Conservation (phyloP, 2,329 filamentous ascomycete species). For the Aschersonia sp. region DNA sequence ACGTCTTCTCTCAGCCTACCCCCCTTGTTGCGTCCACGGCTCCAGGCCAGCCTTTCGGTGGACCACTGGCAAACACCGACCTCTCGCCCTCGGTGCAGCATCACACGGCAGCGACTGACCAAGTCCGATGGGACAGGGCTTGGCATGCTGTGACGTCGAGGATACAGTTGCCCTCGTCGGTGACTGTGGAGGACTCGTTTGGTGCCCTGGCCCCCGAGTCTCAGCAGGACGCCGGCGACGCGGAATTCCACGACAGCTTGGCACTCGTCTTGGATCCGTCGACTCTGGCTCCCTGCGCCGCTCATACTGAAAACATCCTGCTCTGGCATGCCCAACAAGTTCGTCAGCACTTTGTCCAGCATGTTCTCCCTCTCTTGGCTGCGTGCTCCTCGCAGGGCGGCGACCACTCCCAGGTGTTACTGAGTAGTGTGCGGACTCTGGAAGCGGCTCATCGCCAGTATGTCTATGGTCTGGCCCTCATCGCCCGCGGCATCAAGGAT, state of each 20-base stretch:
- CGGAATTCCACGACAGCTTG: slow-evolving; percentile 35
- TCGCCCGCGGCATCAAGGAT: slow-evolving; percentile 31
- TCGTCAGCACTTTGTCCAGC: slow-evolving; percentile 43
- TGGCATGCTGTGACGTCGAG: slow-evolving; percentile 47
- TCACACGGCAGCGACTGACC: slow-evolving; percentile 23
- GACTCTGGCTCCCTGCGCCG: slow-evolving; percentile 30
- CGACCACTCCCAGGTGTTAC: slow-evolving; percentile 27
- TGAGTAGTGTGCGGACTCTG: slow-evolving; percentile 40
- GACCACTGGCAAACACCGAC: slow-evolving; percentile 13
- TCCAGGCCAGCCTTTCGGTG: slow-evolving; percentile 31
- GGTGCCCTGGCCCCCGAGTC: slow-evolving; percentile 29
- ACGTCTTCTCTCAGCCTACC: slow-evolving; percentile 30
- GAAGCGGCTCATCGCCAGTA: slow-evolving; percentile 45
- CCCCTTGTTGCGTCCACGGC: slow-evolving; percentile 25
- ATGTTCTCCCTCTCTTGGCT: slow-evolving; percentile 41
- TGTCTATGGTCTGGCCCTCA: slow-evolving; percentile 35
- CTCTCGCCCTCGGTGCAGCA: slow-evolving; percentile 5
- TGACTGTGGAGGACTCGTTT: slow-evolving; percentile 39
- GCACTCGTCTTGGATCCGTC: slow-evolving; percentile 35
- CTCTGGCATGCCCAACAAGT: slow-evolving; percentile 48
- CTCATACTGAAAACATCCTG: slow-evolving; percentile 40
- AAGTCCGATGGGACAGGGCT: slow-evolving; percentile 43
- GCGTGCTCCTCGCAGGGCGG: slow-evolving; percentile 28
- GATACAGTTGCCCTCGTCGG: slow-evolving; percentile 41
- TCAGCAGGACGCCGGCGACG: slow-evolving; percentile 21